Base-by-base conservation (phyloP, 495 filamentous ascomycete genomes). In the Trichodelitschia bisporula region DNA sequence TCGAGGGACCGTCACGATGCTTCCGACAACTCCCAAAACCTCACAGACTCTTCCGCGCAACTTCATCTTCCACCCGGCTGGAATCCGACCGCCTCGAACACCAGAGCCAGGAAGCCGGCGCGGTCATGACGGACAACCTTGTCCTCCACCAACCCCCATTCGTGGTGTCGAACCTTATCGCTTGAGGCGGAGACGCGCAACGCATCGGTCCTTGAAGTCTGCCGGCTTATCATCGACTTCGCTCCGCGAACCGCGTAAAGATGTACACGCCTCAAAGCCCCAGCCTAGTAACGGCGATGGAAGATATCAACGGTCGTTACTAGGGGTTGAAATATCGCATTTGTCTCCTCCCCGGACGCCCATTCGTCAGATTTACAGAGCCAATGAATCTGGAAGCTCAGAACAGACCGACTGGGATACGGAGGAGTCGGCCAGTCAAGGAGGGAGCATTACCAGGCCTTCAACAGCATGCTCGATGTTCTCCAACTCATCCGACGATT, bases 401-500 rank as follows among this genome's bases (percentile, higher is more conserved):
- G 5, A 12, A 5, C n/a, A 13, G 49, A 57, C 28, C 47, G 49
- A 21, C 41, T 50, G 12, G 46, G 45, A 14, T 4, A 39, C 23
- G 48, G 50, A 34, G 15, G 29, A 26, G 9, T 26, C 29, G 23
- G 25, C 20, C 10, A 12, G 13, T 12, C 8, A 8, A 23, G 39
- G 38, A 29, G 39, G 40, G 19, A 44, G 41, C 27, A 57, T 70
- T 19, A 49, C 50, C 36, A 64, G 67, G 15, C 67, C 65, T 3
- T 47, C 51, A 23, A 73, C 66, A 3, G 56, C 56, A 3, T 70
- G 61, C 35, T 77, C 73, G 0, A 59, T 56, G 21, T 53, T 60
- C 21, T 78, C 73, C 3, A 63, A 75, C 43, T 78, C 73, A 2
- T 79, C 73, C 2, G 45, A 66, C 25, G 73, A 69, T 20, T 77